phyloP scores from a whole-genome alignment of 345 rosid genomes.

The Sapria himalayana region DNA sequence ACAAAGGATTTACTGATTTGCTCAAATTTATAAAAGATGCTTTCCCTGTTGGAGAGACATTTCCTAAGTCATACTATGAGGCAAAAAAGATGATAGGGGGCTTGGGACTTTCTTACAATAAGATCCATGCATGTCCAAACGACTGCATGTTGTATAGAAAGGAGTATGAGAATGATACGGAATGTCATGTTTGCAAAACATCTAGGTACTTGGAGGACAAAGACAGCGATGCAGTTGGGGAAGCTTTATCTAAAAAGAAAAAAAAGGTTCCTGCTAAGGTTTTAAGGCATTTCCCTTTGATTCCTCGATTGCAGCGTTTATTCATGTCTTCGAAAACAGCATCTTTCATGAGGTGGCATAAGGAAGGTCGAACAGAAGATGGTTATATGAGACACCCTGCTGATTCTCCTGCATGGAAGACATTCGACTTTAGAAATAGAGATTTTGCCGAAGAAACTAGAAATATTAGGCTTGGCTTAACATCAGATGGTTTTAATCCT shows the following conservation, averaged over 20 bases:
- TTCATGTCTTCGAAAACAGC: conserved; percentile 3
- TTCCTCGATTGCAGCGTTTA: conserved; percentile 1
- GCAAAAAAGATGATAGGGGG: neutral
- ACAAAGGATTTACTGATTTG: neutral
- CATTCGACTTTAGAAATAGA: neutral
- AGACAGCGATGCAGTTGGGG: neutral
- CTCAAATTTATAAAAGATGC: neutral
- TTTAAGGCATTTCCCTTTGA: conserved; percentile 3
- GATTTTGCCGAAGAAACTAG: neutral
- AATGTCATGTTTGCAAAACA: no score
- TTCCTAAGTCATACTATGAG: conserved; percentile 1
- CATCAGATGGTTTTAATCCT: conserved; percentile 1
- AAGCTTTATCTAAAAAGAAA: neutral
- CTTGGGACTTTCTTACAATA: conserved; percentile 3
- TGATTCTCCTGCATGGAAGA: neutral
- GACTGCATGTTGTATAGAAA: neutral
- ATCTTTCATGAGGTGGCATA: neutral
- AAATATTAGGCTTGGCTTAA: neutral
- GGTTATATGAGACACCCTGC: neutral
- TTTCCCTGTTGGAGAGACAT: neutral
- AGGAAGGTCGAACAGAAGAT: neutral
- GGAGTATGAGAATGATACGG: no score
- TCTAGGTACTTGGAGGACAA: no score
- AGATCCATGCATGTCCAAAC: conserved; percentile 5
- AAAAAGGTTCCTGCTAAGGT: neutral